Conservation (phyloP, 352 stramenopile genomes). For the Paralagenidium karlingii region DNA sequence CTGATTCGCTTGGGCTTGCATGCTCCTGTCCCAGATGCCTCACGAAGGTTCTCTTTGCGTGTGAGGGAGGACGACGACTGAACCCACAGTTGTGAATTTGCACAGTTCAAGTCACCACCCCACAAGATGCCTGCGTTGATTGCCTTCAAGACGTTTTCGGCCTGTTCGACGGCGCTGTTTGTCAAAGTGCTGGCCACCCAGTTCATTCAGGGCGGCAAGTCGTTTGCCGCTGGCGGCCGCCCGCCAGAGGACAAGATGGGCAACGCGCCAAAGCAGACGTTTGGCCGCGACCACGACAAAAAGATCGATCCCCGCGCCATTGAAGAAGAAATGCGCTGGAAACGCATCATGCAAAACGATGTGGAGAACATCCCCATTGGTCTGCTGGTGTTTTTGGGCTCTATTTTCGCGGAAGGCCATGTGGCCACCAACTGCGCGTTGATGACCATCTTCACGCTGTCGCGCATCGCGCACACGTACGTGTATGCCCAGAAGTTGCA, state of each 20-base stretch:
- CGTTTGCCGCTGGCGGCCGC: conserved; percentile 12
- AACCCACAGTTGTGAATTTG: too few relatives aligned
- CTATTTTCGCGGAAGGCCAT: conserved; percentile 22
- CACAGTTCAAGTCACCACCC: too few relatives aligned
- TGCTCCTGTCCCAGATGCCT: too few relatives aligned
- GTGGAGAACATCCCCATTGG: conserved; percentile 32
- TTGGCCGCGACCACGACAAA: conserved; percentile 6
- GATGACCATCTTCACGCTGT: conserved; percentile 19
- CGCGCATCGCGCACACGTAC: conserved; percentile 20
- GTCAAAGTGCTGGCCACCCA: conserved; percentile 19
- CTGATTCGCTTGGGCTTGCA: too few relatives aligned
- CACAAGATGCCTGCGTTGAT: too few relatives aligned
- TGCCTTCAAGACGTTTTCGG: conserved; percentile 23
- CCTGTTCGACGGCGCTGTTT: conserved; percentile 16
- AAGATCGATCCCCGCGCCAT: conserved; percentile 6
- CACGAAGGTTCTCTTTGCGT: too few relatives aligned
- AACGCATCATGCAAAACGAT: conserved; percentile 35
- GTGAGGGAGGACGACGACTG: too few relatives aligned
- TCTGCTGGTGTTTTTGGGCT: conserved; percentile 27
- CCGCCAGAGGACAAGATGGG: conserved; percentile 16
- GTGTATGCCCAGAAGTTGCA: conserved; percentile 27
- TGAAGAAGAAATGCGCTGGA: conserved; percentile 23
- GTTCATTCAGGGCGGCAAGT: conserved; percentile 19
- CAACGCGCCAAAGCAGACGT: conserved; percentile 10
- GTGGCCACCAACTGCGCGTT: conserved; percentile 25